These are phyloP conservation scores for Nepenthes alata DNA, from an alignment of 179 eudicot species.

Conservation along the genomic window DNA sequence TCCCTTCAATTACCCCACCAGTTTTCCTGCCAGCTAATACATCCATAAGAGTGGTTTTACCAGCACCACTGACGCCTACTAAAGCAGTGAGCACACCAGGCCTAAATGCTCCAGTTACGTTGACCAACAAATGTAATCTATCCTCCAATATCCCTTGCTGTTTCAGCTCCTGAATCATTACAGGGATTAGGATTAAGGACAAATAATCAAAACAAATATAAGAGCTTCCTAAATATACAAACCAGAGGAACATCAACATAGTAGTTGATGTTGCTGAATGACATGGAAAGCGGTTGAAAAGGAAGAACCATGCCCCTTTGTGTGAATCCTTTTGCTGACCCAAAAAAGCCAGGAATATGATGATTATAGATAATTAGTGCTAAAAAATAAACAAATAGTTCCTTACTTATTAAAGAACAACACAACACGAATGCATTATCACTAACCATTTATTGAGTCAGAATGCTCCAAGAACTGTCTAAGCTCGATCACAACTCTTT, in stretches of 20 bases:
- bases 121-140: constrained; percentile 53
- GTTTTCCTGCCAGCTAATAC: constrained; percentile 94
- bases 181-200: neutral
- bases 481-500: constrained; percentile 46
- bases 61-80: constrained; percentile 97
- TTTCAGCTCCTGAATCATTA: constrained; percentile 65
- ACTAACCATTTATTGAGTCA: constrained; percentile 54
- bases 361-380: neutral
- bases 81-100: constrained; percentile 94
- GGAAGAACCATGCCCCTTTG: constrained; percentile 89
- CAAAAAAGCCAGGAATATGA: neutral
- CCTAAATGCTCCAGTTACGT: constrained; percentile 86
- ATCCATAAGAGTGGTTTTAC: constrained; percentile 97
- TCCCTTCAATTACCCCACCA: constrained; percentile 83
- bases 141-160: constrained; percentile 77
- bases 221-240: constrained; percentile 11
- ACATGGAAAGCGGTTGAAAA: constrained; percentile 84
- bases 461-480: constrained; percentile 69
- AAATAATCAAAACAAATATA: neutral
- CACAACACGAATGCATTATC: neutral
- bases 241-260: constrained; percentile 90
- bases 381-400: neutral
- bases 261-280: constrained; percentile 78
- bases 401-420: neutral
- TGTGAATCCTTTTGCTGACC: constrained; percentile 31